Evolutionary conservation across 2,329 filamentous ascomycete species (phyloP).

Genomic region (Claviceps purpurea): DNA sequence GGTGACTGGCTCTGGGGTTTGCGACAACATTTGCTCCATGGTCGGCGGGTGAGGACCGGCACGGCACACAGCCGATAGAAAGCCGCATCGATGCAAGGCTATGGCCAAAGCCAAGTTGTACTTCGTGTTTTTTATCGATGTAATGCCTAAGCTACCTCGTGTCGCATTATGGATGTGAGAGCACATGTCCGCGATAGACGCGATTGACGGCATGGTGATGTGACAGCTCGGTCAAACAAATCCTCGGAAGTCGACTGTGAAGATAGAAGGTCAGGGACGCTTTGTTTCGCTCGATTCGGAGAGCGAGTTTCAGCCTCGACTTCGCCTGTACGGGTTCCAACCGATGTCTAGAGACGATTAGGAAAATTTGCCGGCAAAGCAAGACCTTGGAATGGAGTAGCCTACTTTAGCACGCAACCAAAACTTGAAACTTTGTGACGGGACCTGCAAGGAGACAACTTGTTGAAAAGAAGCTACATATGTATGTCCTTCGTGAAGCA

Average conservation of each 20-base stretch:
- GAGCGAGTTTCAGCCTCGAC: too few relatives aligned
- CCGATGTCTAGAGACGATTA: too few relatives aligned
- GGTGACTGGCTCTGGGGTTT: conserved; percentile 46
- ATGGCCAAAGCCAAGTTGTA: conserved; percentile 65
- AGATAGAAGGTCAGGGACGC: too few relatives aligned
- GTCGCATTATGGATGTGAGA: conserved; percentile 86
- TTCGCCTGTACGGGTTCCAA: too few relatives aligned
- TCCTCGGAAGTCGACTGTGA: background rate
- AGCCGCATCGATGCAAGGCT: conserved; percentile 69
- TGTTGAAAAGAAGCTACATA: too few relatives aligned
- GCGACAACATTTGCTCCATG: conserved; percentile 28
- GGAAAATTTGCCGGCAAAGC: too few relatives aligned
- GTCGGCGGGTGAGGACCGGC: conserved; percentile 43
- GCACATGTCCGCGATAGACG: conserved; percentile 66
- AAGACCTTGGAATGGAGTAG: too few relatives aligned
- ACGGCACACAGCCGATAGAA: conserved; percentile 68
- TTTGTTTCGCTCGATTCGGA: too few relatives aligned
- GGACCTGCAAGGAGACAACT: too few relatives aligned
- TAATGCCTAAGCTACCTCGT: conserved; percentile 69
- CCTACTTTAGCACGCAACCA: too few relatives aligned
- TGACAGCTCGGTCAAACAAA: background rate
- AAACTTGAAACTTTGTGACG: too few relatives aligned
- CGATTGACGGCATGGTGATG: conserved; percentile 36
- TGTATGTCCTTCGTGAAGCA: too few relatives aligned
- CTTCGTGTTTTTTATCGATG: conserved; percentile 68